Conservation (phyloP, 2,329 filamentous ascomycete species). For the Pseudocercospora eumusae region DNA sequence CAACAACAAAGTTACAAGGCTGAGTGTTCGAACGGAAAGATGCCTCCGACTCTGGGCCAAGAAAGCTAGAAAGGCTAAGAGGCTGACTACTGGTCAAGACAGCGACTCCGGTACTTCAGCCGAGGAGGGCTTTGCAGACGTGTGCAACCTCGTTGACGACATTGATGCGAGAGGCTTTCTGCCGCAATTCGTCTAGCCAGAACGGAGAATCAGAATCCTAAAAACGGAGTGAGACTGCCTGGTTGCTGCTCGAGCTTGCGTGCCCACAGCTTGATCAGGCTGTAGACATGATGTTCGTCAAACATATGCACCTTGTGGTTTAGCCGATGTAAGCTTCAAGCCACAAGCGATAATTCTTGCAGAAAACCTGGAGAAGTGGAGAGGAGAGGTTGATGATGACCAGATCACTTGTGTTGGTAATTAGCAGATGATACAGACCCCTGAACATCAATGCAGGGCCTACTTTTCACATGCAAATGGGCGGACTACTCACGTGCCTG, state of each 20-base stretch:
- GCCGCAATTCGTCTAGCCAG: too few species aligned
- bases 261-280: too few species aligned
- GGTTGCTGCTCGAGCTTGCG: too few species aligned
- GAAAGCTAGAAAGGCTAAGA: neutral
- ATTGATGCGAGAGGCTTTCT: neutral
- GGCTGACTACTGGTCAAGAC: neutral
- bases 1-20: neutral
- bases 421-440: neutral
- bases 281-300: neutral
- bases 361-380: neutral
- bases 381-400: neutral
- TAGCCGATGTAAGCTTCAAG: neutral
- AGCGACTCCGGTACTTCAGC: neutral
- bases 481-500: neutral
- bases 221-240: too few species aligned
- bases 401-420: neutral
- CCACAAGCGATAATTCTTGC: neutral
- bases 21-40: neutral
- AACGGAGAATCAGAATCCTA: too few species aligned
- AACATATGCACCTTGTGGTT: neutral
- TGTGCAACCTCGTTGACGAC: neutral
- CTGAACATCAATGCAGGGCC: conserved; percentile 1
- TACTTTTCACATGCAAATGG: neutral
- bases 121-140: neutral
- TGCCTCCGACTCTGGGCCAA: neutral